Base-by-base conservation (phyloP, 768 basidiomycete genomes). In the Termitomyces sp. region DNA sequence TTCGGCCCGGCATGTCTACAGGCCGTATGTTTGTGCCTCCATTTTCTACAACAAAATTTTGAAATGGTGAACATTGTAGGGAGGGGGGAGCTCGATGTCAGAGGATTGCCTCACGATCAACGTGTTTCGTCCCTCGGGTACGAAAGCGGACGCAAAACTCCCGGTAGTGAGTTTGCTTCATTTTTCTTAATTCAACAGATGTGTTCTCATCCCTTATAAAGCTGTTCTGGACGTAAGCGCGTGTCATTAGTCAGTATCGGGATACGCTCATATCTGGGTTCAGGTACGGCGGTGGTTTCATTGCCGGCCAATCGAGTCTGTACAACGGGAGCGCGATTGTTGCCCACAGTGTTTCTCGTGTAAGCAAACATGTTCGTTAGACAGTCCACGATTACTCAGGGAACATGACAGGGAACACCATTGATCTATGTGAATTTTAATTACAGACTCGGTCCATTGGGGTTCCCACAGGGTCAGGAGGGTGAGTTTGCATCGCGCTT, bases 71-170 rank as follows among this genome's bases (percentile, higher is more conserved):
- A 18, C 13, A 8, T 11, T 33, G 41, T 27, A 30, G 46, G 18
- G 15, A 3, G 33, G 4, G 8, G 15, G 44, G 20, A 8, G 16
- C 41, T 16, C 63, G 63, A 75, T 69, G 39, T 81, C 82, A 27
- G 84, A 87, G 65, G 84, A 86, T 60, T 86, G 83, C 64, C 69
- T 87, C 52, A 83, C 81, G 22, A 71, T 86, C 54, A 85, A 86
- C 63, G 70, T 87, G 4, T 82, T 80, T 55, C 72, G 82, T 20
- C 84, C 85, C 0, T 71, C 76, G 0, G 75, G 75, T 15, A 54
- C 71, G 12, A 46, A 46, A 6, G 8, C 63, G 2, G 63, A 65
- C 54, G 69, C 71, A 4, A 68, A 68, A 41, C 65, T 80, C 3
- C 78, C 79, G 16, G 72, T 80, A 42, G 76, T 78, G 58, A 63